Evolutionary conservation across 805 yeast genomes (phyloP), one percentile per base, ranked within the genome.

Genomic region (Schizosaccharomyces octosporus): DNA sequence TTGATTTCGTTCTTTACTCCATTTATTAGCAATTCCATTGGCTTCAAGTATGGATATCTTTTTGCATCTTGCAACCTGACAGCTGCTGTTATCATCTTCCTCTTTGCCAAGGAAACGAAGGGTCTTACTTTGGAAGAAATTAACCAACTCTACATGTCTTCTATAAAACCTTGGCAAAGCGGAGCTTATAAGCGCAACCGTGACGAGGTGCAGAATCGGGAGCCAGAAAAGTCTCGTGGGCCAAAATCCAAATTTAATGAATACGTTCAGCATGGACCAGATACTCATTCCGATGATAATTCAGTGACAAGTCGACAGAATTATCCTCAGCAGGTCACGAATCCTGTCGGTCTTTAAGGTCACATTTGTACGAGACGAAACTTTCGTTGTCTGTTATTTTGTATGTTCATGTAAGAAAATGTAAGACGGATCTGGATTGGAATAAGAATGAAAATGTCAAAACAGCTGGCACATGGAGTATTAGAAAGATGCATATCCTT

Each of bases 1-100:
- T 67, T 79, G 65, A 78, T 85, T 63, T 74, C 89, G 1, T 76
- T 85, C 68, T 74, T 81, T 67, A 83, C 87, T 17, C 93, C 95
- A n/a, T 76, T 79, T 65, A 77, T 86, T 62, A 81, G 82, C 13
- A 69, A 73, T 2, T 72, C 73, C 43, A 80, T 85, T 67, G 84
- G 82, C 51, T 85, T 81, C 72, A 76, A 76, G 65, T 78, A 79
- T 66, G 94, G 94, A 0, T 82, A 78, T 67, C 79, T 82, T 19
- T 43, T 66, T 79, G 81, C 59, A 81, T 79, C 69, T 68, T 80
- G 59, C 76, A 81, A 68, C 51, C 32, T 76, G 66, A 65, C 76
- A 55, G 81, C 78, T 71, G 68, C 79, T 62, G 81, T 83, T 43
- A 72, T 80, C 62, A 78, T 79, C 62, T 81, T 72, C 73, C 75